Evolutionary conservation across 768 basidiomycete species (phyloP).

Genomic region (Mycena venus): DNA sequence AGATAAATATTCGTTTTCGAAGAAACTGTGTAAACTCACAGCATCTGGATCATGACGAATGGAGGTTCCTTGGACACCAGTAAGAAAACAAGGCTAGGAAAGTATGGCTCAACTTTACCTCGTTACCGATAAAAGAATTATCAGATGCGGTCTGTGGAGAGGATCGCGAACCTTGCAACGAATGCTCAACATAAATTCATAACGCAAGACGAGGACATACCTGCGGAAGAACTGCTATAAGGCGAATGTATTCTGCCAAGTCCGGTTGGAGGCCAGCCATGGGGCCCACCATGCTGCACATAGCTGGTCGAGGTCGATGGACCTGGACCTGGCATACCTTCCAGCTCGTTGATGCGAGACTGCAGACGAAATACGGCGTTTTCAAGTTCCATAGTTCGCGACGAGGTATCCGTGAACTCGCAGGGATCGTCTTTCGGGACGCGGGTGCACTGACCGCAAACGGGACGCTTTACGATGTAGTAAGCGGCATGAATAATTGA

Average conservation of each 20-base stretch:
- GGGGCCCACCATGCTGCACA: constrained; percentile 2
- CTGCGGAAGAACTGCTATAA: constrained; percentile 16
- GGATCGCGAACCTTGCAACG: not conserved
- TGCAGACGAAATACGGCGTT: constrained; percentile 53
- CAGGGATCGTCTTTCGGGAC: constrained; percentile 52
- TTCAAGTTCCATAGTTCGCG: constrained; percentile 53
- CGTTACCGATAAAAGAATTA: not conserved
- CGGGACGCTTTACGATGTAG: constrained; percentile 8
- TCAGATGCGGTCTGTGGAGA: constrained; percentile 1
- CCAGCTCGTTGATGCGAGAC: constrained; percentile 52
- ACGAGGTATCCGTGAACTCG: constrained; percentile 56
- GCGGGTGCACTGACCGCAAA: constrained; percentile 55
- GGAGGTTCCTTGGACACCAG: constrained; percentile 13
- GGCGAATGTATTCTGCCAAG: not conserved
- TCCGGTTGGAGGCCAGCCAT: not conserved
- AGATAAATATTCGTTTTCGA: not conserved
- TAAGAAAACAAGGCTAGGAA: not conserved
- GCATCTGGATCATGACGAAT: constrained; percentile 14
- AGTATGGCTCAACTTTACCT: not conserved
- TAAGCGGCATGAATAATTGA: not conserved
- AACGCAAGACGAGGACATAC: not conserved
- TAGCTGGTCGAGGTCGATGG: constrained; percentile 28
- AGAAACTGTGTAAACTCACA: not conserved
- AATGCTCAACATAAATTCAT: not conserved
- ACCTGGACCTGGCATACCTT: constrained; percentile 19